These are phyloP conservation scores for Termitomyces sp. DNA, from an alignment of 768 basidiomycete genomes.

Conservation along the genomic window DNA sequence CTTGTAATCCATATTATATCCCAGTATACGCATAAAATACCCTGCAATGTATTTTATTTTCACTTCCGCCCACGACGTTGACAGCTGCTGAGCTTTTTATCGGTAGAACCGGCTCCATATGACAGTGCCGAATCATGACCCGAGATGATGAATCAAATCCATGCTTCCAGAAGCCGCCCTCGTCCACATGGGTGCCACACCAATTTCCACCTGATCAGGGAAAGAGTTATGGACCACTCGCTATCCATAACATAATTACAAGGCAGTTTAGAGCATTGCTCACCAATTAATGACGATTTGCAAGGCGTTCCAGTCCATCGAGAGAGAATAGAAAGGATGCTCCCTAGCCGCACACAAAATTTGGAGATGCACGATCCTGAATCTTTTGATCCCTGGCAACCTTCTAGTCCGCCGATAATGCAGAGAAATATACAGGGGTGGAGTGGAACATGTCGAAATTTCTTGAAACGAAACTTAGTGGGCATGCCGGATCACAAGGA, in stretches of 20 bases:
- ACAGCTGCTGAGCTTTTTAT: not conserved
- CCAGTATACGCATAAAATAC: not conserved
- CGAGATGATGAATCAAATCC: not conserved
- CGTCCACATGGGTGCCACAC: not conserved
- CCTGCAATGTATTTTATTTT: not conserved
- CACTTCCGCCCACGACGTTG: not conserved
- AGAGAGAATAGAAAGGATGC: no score
- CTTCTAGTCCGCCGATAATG: not conserved
- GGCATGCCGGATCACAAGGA: constrained; percentile 14
- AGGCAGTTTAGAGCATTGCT: not conserved
- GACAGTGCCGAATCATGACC: not conserved
- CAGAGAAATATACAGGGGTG: not conserved
- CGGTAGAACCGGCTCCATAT: not conserved
- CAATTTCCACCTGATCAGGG: not conserved
- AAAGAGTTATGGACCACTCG: not conserved
- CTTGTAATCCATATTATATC: not conserved
- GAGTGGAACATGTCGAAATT: not conserved
- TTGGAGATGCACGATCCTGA: not conserved
- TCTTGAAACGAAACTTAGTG: constrained; percentile 11
- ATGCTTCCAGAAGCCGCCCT: not conserved
- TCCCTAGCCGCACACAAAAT: not conserved
- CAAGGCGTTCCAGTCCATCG: no score
- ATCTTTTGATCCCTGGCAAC: not conserved
- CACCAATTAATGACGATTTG: no score
- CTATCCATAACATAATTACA: not conserved